Conservation (phyloP, 768 basidiomycete genomes). For the Leccinum sublutescens region DNA sequence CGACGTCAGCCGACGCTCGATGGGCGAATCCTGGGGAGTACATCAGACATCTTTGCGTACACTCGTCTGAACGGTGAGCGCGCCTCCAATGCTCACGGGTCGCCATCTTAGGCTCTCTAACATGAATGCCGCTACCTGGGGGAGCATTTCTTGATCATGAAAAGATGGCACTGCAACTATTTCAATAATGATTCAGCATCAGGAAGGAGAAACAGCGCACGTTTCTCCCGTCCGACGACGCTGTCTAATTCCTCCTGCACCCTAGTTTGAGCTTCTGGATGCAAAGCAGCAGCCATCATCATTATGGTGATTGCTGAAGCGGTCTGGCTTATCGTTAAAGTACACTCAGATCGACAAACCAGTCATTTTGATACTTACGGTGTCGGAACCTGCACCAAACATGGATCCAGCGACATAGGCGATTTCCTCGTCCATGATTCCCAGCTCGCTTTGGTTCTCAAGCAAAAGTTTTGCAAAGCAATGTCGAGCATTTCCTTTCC, state of each 20-base stretch:
- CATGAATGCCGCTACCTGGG: constrained; percentile 37
- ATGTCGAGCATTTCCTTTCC: constrained; percentile 20
- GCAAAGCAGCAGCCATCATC: constrained; percentile 54
- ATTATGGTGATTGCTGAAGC: constrained; percentile 50
- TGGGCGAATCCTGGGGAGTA: constrained; percentile 54
- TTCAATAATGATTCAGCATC: neutral
- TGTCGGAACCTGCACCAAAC: constrained; percentile 44
- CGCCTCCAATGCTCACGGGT: constrained; percentile 33
- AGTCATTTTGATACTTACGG: constrained; percentile 26
- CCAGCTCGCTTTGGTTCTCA: constrained; percentile 34
- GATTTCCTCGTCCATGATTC: constrained; percentile 34
- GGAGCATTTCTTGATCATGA: constrained; percentile 33
- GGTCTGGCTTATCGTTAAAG: constrained; percentile 20
- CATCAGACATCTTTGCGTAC: neutral
- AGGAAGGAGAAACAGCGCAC: constrained; percentile 8
- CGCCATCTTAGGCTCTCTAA: constrained; percentile 39
- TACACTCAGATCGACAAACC: neutral
- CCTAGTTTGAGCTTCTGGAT: constrained; percentile 46
- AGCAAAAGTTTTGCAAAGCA: constrained; percentile 39
- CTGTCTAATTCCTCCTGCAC: constrained; percentile 54
- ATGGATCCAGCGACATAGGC: constrained; percentile 42
- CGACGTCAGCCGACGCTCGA: constrained; percentile 56
- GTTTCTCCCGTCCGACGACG: constrained; percentile 42
- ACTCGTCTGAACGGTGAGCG: neutral
- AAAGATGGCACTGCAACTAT: constrained; percentile 35